Evolutionary conservation across 179 eudicot genomes (phyloP).

Genomic region (Silene vulgaris): DNA sequence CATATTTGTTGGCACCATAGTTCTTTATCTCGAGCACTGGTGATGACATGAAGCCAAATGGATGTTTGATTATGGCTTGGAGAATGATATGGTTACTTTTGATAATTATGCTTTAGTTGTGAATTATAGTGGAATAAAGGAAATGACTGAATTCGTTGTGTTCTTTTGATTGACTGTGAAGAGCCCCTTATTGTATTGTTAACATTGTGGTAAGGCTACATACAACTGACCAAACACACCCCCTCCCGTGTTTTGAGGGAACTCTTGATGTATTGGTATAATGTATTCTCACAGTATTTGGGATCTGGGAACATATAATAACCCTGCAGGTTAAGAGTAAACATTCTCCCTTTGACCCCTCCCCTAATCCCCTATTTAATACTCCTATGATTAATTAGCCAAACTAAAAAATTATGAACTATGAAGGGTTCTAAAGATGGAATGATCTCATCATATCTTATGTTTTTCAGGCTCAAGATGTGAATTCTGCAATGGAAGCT

Average conservation of each 20-base stretch:
- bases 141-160: background rate
- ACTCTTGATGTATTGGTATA: background rate
- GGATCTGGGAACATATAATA: background rate
- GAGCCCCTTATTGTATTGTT: background rate
- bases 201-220: background rate
- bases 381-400: background rate
- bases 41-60: background rate
- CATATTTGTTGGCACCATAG: slow-evolving; percentile 9
- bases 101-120: background rate
- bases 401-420: background rate
- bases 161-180: background rate
- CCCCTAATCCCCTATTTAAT: background rate
- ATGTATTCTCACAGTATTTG: background rate
- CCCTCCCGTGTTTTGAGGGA: background rate
- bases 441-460: slow-evolving; percentile 22
- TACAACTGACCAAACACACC: background rate
- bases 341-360: background rate
- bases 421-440: slow-evolving; percentile 7
- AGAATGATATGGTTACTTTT: background rate
- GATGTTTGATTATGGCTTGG: background rate
- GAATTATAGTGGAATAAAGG: background rate
- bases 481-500: slow-evolving; percentile 88
- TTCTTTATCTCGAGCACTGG: background rate
- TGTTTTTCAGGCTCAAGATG: slow-evolving; percentile 70
- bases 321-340: background rate